Evolutionary conservation across 139 green algal genomes (phyloP).

Genomic region (Gonium pectorale): DNA sequence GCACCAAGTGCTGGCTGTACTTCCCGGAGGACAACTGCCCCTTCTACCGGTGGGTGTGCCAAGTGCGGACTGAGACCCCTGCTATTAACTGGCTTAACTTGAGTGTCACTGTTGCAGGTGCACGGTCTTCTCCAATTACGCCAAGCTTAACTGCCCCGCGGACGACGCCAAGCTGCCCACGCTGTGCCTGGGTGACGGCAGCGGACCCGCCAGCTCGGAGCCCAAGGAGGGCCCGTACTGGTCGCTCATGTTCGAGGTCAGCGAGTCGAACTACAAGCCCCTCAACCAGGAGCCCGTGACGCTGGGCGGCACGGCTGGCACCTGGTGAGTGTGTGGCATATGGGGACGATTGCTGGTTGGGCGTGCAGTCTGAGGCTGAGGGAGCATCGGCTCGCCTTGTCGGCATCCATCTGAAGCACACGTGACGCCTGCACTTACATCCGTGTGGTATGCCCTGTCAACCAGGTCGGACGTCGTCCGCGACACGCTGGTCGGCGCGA

Average conservation of each 20-base stretch:
- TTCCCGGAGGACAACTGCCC: conserved; percentile 92
- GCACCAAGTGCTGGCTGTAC: conserved; percentile 95
- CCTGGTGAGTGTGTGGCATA: conserved; percentile 55
- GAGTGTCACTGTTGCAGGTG: conserved; percentile 34
- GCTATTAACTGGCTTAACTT: not conserved
- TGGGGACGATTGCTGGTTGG: too few species aligned
- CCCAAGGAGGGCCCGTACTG: conserved; percentile 82
- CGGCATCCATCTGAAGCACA: too few species aligned
- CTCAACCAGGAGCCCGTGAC: conserved; percentile 68
- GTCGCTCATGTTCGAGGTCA: conserved; percentile 96
- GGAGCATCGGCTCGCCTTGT: too few species aligned
- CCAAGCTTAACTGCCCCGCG: conserved; percentile 83
- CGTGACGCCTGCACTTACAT: too few species aligned
- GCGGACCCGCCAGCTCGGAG: not conserved
- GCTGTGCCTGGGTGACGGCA: conserved; percentile 79
- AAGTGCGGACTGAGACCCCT: not conserved
- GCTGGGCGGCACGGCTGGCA: conserved; percentile 71
- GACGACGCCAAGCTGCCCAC: conserved; percentile 74
- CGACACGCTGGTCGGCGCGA: conserved; percentile 83
- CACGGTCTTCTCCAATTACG: conserved; percentile 94
- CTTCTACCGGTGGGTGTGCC: conserved; percentile 81
- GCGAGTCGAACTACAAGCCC: conserved; percentile 83
- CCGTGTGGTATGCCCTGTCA: too few species aligned
- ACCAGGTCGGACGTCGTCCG: conserved; percentile 77
- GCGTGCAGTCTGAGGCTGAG: not conserved